Evolutionary conservation across 768 basidiomycete genomes (phyloP).

Genomic region (Arthromyces matolae): DNA sequence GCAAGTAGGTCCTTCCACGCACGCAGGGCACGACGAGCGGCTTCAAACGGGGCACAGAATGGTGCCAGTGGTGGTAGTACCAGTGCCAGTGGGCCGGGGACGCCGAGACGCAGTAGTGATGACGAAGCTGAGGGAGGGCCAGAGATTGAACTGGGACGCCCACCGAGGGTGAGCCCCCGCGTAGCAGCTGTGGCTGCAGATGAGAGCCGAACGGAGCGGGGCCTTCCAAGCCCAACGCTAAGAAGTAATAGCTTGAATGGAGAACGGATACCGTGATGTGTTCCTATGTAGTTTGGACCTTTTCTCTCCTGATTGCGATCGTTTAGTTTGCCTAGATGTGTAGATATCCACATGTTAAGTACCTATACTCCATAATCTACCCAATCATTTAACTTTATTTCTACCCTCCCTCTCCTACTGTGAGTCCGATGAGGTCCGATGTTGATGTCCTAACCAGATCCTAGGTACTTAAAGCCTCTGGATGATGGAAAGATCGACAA

Average conservation of each 20-base stretch:
- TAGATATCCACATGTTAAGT: too few species aligned
- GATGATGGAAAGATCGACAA: too few species aligned
- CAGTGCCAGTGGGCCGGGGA: conserved; percentile 24
- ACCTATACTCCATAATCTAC: too few species aligned
- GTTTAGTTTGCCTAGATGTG: conserved; percentile 1
- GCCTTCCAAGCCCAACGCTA: conserved; percentile 60
- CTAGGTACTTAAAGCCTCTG: too few species aligned
- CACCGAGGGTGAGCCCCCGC: conserved; percentile 12
- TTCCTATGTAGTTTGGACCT: background rate
- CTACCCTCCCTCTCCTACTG: background rate
- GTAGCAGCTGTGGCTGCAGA: conserved; percentile 31
- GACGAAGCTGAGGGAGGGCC: conserved; percentile 36
- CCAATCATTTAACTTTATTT: background rate
- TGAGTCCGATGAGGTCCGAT: too few species aligned
- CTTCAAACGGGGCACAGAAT: conserved; percentile 33
- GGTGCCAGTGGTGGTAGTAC: conserved; percentile 22
- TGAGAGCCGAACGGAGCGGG: conserved; percentile 58
- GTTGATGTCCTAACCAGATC: too few species aligned
- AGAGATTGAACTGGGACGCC: conserved; percentile 41
- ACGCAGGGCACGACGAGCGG: conserved; percentile 55
- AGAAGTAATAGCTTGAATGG: conserved; percentile 29
- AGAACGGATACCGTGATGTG: conserved; percentile 19
- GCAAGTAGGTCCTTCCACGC: conserved; percentile 86
- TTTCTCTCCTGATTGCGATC: background rate
- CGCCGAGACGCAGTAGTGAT: conserved; percentile 36